Base-by-base conservation (phyloP, 2,329 filamentous ascomycete species). In the Penicillium crustosum region DNA sequence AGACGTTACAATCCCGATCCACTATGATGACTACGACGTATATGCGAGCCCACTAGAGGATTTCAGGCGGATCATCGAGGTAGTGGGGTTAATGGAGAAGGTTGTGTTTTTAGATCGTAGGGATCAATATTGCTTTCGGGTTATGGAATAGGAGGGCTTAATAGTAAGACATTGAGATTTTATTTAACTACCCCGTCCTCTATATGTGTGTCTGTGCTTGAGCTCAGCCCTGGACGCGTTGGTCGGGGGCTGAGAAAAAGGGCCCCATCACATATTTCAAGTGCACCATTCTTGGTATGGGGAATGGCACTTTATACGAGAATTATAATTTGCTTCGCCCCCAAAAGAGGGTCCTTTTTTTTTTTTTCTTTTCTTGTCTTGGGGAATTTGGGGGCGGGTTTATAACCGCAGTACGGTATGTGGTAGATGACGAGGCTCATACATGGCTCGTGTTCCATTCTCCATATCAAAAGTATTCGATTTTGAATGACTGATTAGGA, bases 21-120 rank as follows among this genome's bases (percentile, higher is more conserved):
- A 88, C 67, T 87, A 80, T 66, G 85, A 88, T 68, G 85, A 87
- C 64, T 89, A 89, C 63, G 80, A 83, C 61, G 83, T 86, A 2
- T 85, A 89, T 64, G 58, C 84, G 53, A 84, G 81, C 19, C 80
- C 83, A n/a, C 68, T 88, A 58, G 73, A 77, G 0, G 84, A 88
- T 55, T 89, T 89, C 66, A 81, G 83, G 71, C 79, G 79, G 54
- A 80, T 79, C 41, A 79, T 88, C 2, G 72, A 80, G 36, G 75
- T 78, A 49, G 81, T 80, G 2, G 83, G 82, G 1, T 70, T 84
- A 61, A 66, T 69, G 15, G 74, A 81, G 2, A 79, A 80, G 63
- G 83, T 87, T 3, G 81, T 88, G 4, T 86, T 86, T 75, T 68
- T 88, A 56, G 83, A 87, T 65, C 74, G 83, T 15, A 81, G 79